A percentile compares a stretch with the other conserved stretches of the same genome.
These are phyloP conservation scores for Russula ochroleuca DNA, from an alignment of 768 basidiomycete genomes.

Conservation along the genomic window DNA sequence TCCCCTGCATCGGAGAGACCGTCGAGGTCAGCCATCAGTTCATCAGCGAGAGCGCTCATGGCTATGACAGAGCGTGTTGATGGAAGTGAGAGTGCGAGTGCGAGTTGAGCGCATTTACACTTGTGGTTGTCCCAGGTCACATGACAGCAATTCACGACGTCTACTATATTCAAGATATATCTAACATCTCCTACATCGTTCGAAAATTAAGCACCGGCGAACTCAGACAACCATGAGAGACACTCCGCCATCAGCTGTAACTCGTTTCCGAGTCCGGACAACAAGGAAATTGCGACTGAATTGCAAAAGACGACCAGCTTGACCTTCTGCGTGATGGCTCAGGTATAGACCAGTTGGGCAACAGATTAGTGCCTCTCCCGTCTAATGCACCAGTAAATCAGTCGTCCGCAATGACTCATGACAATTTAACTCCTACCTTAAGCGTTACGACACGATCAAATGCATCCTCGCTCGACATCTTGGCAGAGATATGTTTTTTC, in stretches of 20 bases:
- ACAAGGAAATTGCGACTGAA: constrained; percentile 57
- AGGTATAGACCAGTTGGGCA: constrained; percentile 59
- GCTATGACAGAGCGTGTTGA: not conserved
- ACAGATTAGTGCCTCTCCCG: constrained; percentile 65
- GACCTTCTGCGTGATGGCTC: constrained; percentile 22
- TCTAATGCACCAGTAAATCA: constrained; percentile 39
- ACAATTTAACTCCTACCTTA: constrained; percentile 41
- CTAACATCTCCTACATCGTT: not conserved
- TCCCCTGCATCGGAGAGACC: constrained; percentile 65
- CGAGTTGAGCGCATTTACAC: not conserved
- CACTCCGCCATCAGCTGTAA: constrained; percentile 62
- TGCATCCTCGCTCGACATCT: constrained; percentile 53
- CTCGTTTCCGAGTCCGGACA: constrained; percentile 56
- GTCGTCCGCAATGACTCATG: not conserved
- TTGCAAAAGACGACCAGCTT: constrained; percentile 35
- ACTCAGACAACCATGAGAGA: constrained; percentile 43
- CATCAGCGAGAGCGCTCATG: constrained; percentile 86
- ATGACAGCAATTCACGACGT: not conserved
- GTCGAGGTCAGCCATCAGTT: constrained; percentile 89
- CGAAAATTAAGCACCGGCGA: not conserved
- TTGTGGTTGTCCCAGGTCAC: constrained; percentile 4
- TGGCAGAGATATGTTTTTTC: constrained; percentile 60
- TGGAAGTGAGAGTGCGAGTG: not conserved
- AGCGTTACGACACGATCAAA: constrained; percentile 64
- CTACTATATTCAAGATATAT: not conserved